A percentile compares a stretch with the other conserved stretches of the same genome.
Conservation (phyloP, 202 grass and related monocot genomes). For the Cymbopogon flexuosus region DNA sequence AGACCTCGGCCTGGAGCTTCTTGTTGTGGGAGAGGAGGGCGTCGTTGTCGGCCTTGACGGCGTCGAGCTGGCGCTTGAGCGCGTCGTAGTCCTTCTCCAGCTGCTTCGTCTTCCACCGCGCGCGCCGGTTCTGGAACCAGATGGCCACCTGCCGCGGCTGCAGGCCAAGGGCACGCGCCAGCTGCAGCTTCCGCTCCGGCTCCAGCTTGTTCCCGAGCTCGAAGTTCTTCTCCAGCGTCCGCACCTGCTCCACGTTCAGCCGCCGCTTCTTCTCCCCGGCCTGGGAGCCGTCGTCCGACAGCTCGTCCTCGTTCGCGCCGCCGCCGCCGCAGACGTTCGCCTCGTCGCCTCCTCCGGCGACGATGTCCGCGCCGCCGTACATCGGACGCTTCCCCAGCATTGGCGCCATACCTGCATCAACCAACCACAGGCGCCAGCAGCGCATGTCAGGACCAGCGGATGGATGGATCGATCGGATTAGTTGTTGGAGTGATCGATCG, state of each 20-base stretch:
- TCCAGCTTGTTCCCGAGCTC: slow-evolving; percentile 97
- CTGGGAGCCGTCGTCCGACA: slow-evolving; percentile 84
- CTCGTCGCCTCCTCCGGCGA: slow-evolving; percentile 23
- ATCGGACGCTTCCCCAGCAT: slow-evolving; percentile 86
- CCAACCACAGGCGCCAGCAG: background rate
- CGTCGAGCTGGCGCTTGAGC: slow-evolving; percentile 79
- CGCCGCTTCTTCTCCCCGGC: slow-evolving; percentile 89
- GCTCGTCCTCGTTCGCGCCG: slow-evolving; percentile 56
- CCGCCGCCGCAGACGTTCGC: slow-evolving; percentile 30
- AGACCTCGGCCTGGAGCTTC: slow-evolving; percentile 90
- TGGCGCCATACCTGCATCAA: slow-evolving; percentile 53
- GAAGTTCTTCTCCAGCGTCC: slow-evolving; percentile 96
- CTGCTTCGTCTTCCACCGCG: slow-evolving; percentile 97
- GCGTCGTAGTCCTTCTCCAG: slow-evolving; percentile 95
- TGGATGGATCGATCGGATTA: background rate
- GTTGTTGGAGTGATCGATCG: background rate
- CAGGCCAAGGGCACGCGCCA: slow-evolving; percentile 71
- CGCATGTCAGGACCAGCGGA: background rate
- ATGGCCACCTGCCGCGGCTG: slow-evolving; percentile 96
- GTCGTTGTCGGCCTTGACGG: slow-evolving; percentile 80
- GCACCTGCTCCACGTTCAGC: slow-evolving; percentile 95
- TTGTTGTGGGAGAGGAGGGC: slow-evolving; percentile 84
- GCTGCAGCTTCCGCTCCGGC: slow-evolving; percentile 88
- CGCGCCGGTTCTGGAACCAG: slow-evolving; percentile 98
- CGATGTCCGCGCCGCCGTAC: slow-evolving; percentile 31